Conservation (phyloP, 495 filamentous ascomycete species). For the Aspergillus coremiiformis region DNA sequence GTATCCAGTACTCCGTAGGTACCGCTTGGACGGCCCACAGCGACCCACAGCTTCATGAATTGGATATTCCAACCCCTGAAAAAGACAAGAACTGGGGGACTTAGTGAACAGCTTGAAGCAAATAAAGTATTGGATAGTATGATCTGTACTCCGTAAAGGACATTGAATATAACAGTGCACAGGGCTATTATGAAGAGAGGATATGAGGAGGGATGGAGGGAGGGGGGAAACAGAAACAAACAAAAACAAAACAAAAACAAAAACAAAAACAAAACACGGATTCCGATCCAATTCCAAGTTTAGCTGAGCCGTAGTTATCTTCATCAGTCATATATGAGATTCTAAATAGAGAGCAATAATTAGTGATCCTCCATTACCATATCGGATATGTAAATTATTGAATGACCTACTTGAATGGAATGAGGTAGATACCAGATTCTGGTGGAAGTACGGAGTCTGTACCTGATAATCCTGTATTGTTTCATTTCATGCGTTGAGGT, state of each 20-base stretch:
- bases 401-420: background rate
- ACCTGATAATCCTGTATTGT: background rate
- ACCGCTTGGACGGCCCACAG: constrained; percentile 25
- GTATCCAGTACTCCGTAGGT: background rate
- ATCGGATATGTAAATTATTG: constrained; percentile 9
- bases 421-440: background rate
- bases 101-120: background rate
- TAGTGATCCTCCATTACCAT: constrained; percentile 6
- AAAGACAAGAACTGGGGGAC: constrained; percentile 1
- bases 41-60: constrained; percentile 22
- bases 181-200: background rate
- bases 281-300: background rate
- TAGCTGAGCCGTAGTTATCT: background rate
- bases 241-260: background rate
- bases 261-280: background rate
- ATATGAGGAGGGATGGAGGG: no score
- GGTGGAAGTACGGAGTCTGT: background rate
- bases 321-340: background rate
- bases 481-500: background rate
- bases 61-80: constrained; percentile 27
- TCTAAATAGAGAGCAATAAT: constrained; percentile 6
- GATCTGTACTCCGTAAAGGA: background rate
- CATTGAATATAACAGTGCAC: background rate
- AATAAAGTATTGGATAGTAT: background rate
- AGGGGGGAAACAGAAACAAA: no score